These are phyloP conservation scores for Aegilops longissima DNA, from an alignment of 176 grass and related monocot genomes.

Conservation along the genomic window DNA sequence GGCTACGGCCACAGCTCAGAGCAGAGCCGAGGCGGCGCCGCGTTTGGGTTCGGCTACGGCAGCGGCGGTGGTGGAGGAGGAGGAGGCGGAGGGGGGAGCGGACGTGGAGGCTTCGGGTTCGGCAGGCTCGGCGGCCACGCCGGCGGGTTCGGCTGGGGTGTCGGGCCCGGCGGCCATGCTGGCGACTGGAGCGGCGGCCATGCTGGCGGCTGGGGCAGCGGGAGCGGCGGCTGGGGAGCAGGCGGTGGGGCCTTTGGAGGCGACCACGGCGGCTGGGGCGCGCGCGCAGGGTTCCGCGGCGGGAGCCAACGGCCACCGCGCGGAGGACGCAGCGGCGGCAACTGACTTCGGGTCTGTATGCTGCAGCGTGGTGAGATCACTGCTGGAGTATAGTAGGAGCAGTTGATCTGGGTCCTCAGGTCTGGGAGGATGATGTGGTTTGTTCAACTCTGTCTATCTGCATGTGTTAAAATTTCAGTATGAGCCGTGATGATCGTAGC, in stretches of 20 bases:
- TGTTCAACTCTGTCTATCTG: neutral
- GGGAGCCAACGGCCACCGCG: slow-evolving; percentile 9
- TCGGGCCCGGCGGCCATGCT: neutral
- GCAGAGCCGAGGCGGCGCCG: slow-evolving; percentile 26
- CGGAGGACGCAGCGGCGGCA: slow-evolving; percentile 23
- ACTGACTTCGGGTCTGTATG: neutral
- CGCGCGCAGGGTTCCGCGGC: slow-evolving; percentile 20
- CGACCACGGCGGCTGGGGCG: neutral
- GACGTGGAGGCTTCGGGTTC: slow-evolving; percentile 19
- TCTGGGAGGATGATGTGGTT: neutral
- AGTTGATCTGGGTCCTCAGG: neutral
- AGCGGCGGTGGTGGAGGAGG: slow-evolving; percentile 10
- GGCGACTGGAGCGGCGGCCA: neutral
- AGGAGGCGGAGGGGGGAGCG: slow-evolving; percentile 18
- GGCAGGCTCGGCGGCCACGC: slow-evolving; percentile 20
- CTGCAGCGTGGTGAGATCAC: neutral
- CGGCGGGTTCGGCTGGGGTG: slow-evolving; percentile 7
- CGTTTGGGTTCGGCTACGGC: slow-evolving; percentile 47
- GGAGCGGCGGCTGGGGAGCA: neutral
- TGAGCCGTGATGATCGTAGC: neutral
- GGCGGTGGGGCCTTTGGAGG: neutral
- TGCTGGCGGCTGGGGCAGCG: neutral
- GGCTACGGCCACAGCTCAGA: slow-evolving; percentile 62
- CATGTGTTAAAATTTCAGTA: neutral
- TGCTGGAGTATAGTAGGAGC: neutral